These are phyloP conservation scores for Rutstroemia sp. DNA, from an alignment of 2,329 filamentous ascomycete species.

Conservation along the genomic window DNA sequence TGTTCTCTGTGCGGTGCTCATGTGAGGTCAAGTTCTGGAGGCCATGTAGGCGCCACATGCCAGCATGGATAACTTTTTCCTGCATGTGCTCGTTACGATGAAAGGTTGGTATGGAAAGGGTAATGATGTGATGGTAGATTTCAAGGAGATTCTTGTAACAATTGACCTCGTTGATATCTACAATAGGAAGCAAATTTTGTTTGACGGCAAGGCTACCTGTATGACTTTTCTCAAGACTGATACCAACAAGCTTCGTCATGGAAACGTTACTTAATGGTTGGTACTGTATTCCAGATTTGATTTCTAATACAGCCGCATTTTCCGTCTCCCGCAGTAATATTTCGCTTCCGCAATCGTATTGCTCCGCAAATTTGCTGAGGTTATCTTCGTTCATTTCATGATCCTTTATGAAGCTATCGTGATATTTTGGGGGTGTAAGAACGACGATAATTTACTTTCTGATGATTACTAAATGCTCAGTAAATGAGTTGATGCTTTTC, in stretches of 20 bases:
- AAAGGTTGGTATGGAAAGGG: not conserved
- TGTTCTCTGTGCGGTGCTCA: not conserved
- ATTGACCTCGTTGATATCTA: constrained; percentile 4
- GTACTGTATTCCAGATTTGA: not conserved
- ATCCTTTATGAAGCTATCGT: not conserved
- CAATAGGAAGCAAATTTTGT: constrained; percentile 4
- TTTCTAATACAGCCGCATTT: not conserved
- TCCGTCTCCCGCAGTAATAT: not conserved
- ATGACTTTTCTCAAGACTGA: not conserved
- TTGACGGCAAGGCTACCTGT: not conserved
- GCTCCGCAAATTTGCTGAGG: not conserved
- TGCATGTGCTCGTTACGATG: not conserved
- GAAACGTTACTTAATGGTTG: not conserved
- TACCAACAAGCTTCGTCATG: not conserved
- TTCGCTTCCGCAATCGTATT: not conserved
- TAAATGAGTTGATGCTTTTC: not conserved
- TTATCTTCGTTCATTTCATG: not conserved
- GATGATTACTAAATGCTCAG: not conserved
- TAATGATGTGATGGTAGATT: not conserved
- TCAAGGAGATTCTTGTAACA: not conserved
- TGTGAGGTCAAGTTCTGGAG: not conserved
- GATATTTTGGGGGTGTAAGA: not conserved
- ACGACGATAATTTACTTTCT: not conserved
- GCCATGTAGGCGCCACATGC: not conserved
- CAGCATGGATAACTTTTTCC: not conserved